phyloP scores from a whole-genome alignment of 1,139 yeast genomes.

The Taphrina flavorubra region DNA sequence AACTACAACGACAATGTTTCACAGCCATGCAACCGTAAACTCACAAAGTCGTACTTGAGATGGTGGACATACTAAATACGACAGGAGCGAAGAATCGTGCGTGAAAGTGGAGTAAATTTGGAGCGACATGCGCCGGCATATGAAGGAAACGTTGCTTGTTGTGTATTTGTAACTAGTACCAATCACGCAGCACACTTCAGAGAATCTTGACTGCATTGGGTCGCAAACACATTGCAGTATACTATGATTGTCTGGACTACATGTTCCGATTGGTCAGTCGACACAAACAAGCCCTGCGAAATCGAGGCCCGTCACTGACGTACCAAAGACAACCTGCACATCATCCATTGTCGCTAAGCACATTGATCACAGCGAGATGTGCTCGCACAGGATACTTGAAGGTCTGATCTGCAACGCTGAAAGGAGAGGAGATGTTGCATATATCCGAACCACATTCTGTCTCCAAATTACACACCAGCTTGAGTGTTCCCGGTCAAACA shows the following conservation, averaged over 20 bases:
- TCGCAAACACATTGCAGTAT: not conserved
- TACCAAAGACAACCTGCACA: not conserved
- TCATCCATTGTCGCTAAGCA: not conserved
- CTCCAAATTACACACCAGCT: not conserved
- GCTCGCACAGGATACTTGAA: not conserved
- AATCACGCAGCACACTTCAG: not conserved
- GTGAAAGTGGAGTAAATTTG: not conserved
- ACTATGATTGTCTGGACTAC: too few relatives aligned
- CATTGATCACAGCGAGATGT: not conserved
- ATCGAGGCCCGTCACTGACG: too few relatives aligned
- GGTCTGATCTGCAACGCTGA: not conserved
- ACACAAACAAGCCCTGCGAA: not conserved
- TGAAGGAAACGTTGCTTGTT: not conserved
- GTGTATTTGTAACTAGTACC: not conserved
- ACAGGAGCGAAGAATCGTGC: not conserved
- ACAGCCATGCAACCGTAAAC: too few relatives aligned
- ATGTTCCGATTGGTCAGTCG: not conserved
- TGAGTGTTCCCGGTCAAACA: not conserved
- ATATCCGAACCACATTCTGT: not conserved
- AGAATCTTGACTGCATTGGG: not conserved
- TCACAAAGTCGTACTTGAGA: too few relatives aligned
- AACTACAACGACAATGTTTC: too few relatives aligned
- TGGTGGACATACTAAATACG: not conserved
- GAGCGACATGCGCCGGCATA: not conserved
- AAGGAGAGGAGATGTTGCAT: not conserved